Evolutionary conservation across 2,329 filamentous ascomycete species (phyloP), one percentile per base, ranked within the genome.

Genomic region (Aspergillus unguis): DNA sequence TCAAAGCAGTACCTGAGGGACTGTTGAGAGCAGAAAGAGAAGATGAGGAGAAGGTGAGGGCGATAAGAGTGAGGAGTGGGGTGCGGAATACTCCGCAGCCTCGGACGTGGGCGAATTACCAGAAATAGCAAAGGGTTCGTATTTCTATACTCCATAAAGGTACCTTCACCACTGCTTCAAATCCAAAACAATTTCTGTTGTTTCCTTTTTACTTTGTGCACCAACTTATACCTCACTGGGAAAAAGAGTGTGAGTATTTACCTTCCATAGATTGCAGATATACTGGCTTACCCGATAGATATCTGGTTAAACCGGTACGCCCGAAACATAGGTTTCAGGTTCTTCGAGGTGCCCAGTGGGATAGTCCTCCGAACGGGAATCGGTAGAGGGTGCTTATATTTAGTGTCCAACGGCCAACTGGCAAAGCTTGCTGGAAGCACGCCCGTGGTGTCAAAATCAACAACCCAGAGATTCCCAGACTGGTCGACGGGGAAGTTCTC

Each of bases 271-370:
- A 46, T 8, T 37, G 26, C 44, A 46, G 33, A 46, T 46, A 28
- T 28, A 23, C 28, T 46, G 44, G 32, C 32, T 46, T 46, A 37
- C 32, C 33, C 32, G 32, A 46, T 46, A 46, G 44, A 46, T 26
- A 46, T 37, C 32, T 46, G 44, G 44, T 36, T 46, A 46, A 36
- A 46, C 32, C 44, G 11, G 29, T 46, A 46, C 36, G 33, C 33
- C 23, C 25, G 44, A 37, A 46, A 46, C 44, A 37, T 46, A 36
- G 44, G 44, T 26, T 37, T 37, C 33, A 46, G 44, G 11, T 46
- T 46, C 44, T 37, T 46, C 44, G 32, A 46, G 44, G 44, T 45
- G 43, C 43, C 43, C 31, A 45, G 43, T 45, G 43, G 43, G 43
- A 45, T 28, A 28, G 44, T 46, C 33, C 44, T 46, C 44, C 33